Evolutionary conservation across 129 eudicot genomes (phyloP).

Genomic region (Chrysanthemum makinoi): DNA sequence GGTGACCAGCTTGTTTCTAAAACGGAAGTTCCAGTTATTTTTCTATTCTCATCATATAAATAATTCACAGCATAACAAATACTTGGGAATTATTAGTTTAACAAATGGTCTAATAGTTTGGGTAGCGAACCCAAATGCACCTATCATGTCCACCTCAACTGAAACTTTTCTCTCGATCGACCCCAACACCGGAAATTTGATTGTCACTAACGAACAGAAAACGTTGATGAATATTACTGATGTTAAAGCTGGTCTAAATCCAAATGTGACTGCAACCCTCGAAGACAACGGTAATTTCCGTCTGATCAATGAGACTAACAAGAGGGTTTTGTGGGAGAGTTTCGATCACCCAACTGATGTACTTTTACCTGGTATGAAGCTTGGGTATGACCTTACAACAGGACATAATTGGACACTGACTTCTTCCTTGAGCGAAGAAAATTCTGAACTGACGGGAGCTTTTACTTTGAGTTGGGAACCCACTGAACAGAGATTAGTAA

Average conservation of each 20-base stretch:
- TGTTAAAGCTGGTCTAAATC: constrained; percentile 20
- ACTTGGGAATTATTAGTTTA: constrained; percentile 41
- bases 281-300: background rate
- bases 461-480: constrained; percentile 30
- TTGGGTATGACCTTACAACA: constrained; percentile 21
- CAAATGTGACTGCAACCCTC: constrained; percentile 22
- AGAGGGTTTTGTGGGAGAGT: constrained; percentile 33
- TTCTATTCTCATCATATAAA: too few species aligned
- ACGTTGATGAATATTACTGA: constrained; percentile 21
- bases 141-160: constrained; percentile 29
- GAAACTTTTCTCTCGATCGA: constrained; percentile 18
- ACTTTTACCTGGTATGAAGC: constrained; percentile 45
- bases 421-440: constrained; percentile 19
- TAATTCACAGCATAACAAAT: constrained; percentile 18
- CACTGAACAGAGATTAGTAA: background rate
- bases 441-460: constrained; percentile 8
- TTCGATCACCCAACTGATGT: constrained; percentile 26
- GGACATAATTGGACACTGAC: constrained; percentile 21
- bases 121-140: constrained; percentile 39
- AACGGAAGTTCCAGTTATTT: too few species aligned
- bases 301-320: constrained; percentile 5
- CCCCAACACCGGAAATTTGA: constrained; percentile 24
- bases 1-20: too few species aligned
- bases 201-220: constrained; percentile 10
- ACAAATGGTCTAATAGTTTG: constrained; percentile 21